Conservation (phyloP, 371 early-diverging fungal species). For the Umbelopsis sp. region DNA sequence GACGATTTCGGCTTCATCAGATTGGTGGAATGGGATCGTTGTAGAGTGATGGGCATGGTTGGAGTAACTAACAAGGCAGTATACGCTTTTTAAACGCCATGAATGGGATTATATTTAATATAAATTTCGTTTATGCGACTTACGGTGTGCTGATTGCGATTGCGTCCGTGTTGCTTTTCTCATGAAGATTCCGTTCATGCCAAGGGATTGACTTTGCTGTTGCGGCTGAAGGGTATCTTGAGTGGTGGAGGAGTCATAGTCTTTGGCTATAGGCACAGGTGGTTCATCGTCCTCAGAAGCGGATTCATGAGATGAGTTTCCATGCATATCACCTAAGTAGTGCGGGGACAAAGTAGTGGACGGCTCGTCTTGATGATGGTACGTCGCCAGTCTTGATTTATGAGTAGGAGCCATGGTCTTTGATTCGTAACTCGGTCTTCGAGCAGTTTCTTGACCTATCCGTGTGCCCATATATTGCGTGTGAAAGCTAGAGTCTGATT, state of each 20-base stretch:
- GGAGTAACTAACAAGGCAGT: neutral
- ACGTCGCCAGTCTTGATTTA: neutral
- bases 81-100: neutral
- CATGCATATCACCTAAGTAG: neutral
- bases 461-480: neutral
- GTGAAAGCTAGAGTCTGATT: constrained; percentile 17
- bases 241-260: neutral
- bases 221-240: neutral
- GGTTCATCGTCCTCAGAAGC: constrained; percentile 12
- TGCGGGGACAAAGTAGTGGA: neutral
- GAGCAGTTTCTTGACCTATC: constrained; percentile 15
- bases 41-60: neutral
- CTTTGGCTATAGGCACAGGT: neutral
- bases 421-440: constrained; percentile 15
- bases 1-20: constrained; percentile 5
- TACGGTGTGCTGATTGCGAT: constrained; percentile 11
- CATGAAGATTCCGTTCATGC: neutral
- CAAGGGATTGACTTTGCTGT: neutral
- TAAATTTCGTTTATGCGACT: neutral
- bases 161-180: constrained; percentile 6
- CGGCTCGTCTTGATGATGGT: neutral
- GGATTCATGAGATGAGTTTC: constrained; percentile 17
- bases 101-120: neutral
- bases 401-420: neutral
- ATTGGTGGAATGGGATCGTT: constrained; percentile 11